phyloP scores from a whole-genome alignment of 257 asterid species.

The Catharanthus roseus region DNA sequence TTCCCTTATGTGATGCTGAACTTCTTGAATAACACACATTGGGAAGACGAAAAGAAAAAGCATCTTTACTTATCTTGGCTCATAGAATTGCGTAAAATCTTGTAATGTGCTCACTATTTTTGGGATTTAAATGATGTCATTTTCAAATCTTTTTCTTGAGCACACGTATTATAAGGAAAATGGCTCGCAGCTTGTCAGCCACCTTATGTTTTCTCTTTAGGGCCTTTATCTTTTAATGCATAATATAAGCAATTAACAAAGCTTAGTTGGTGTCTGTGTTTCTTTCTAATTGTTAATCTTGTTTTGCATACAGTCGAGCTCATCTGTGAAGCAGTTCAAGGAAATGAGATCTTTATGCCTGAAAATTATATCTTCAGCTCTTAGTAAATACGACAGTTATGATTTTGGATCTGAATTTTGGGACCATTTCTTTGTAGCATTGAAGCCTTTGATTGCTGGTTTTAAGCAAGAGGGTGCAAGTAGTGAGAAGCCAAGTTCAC shows the following conservation, averaged over 20 bases:
- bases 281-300: constrained; percentile 21
- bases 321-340: constrained; percentile 59
- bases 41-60: neutral
- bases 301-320: constrained; percentile 45
- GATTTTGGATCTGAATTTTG: constrained; percentile 67
- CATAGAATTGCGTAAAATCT: neutral
- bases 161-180: neutral
- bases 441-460: constrained; percentile 53
- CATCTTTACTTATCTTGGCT: neutral
- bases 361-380: constrained; percentile 56
- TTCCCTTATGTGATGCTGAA: neutral
- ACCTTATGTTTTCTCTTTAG: neutral
- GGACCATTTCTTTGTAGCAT: constrained; percentile 68
- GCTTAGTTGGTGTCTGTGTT: neutral
- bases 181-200: neutral
- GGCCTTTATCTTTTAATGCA: neutral
- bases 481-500: constrained; percentile 79
- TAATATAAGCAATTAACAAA: neutral
- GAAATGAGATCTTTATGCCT: constrained; percentile 87
- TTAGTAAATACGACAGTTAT: constrained; percentile 54
- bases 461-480: constrained; percentile 82
- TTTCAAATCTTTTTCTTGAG: neutral
- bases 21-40: neutral
- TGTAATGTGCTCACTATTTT: neutral
- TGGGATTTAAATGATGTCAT: neutral